Evolutionary conservation across 78 protist species (phyloP).

Genomic region (Corallochytrium limacisporum): DNA sequence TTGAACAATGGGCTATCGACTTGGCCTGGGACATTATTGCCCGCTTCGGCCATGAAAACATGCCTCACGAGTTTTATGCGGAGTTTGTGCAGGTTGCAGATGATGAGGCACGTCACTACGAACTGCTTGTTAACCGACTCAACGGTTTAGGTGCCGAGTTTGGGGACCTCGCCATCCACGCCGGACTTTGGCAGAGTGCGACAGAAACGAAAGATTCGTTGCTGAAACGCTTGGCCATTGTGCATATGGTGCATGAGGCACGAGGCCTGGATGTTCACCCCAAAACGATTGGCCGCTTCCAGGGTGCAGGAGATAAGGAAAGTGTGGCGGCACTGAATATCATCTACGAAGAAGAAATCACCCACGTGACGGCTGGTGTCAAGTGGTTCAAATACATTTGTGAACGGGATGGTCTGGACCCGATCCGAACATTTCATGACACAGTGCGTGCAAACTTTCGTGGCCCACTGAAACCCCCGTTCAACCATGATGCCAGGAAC

Average conservation of each 20-base stretch:
- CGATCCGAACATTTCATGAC: not conserved
- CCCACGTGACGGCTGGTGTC: not conserved
- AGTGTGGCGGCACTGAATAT: not conserved
- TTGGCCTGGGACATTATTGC: conserved; percentile 11
- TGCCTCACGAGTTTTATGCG: not conserved
- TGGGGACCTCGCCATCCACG: conserved; percentile 3
- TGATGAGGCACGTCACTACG: conserved; percentile 4
- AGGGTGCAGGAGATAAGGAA: no score
- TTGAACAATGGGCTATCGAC: conserved; percentile 11
- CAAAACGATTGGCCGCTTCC: no score
- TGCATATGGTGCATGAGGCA: conserved; percentile 23
- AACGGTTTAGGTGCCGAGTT: not conserved
- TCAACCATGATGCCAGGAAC: not conserved
- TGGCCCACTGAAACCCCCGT: not conserved
- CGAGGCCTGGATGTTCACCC: conserved; percentile 14
- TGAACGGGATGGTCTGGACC: not conserved
- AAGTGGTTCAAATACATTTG: not conserved
- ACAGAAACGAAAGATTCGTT: not conserved
- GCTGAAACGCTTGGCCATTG: no score
- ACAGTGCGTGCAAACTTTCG: not conserved
- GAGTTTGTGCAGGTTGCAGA: not conserved
- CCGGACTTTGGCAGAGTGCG: not conserved
- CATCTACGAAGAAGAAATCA: not conserved
- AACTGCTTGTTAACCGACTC: not conserved
- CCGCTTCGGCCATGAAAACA: not conserved